phyloP scores from a whole-genome alignment of 371 early-diverging fungal genomes.

The Mucor mucedo region DNA sequence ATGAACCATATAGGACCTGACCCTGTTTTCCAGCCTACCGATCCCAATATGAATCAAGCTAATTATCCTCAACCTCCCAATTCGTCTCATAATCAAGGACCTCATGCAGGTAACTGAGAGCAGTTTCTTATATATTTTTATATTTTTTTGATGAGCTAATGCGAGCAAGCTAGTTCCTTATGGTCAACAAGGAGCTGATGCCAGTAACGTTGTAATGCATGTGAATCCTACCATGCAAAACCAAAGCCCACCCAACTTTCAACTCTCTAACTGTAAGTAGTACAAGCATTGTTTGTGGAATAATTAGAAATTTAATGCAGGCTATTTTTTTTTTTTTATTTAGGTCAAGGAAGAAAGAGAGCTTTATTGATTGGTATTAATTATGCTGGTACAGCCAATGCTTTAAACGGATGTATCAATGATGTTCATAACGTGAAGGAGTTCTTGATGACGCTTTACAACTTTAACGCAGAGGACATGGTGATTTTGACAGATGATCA shows the following conservation, averaged over 20 bases:
- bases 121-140: background rate
- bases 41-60: slow-evolving; percentile 28
- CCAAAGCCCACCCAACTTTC: slow-evolving; percentile 46
- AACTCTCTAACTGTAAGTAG: slow-evolving; percentile 68
- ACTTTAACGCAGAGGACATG: slow-evolving; percentile 72
- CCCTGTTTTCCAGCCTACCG: slow-evolving; percentile 25
- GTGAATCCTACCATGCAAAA: slow-evolving; percentile 37
- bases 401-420: slow-evolving; percentile 85
- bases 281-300: background rate
- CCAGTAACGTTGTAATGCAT: slow-evolving; percentile 34
- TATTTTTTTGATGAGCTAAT: no score
- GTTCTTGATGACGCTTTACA: slow-evolving; percentile 67
- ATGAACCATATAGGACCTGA: slow-evolving; percentile 19
- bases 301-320: background rate
- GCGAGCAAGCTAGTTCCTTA: slow-evolving; percentile 17
- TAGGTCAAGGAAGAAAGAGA: slow-evolving; percentile 42
- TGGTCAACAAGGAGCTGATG: slow-evolving; percentile 14
- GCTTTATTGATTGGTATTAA: slow-evolving; percentile 36
- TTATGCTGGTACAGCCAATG: slow-evolving; percentile 69
- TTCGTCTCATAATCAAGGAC: slow-evolving; percentile 24
- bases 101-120: slow-evolving; percentile 13
- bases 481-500: slow-evolving; percentile 88
- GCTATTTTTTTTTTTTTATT: background rate
- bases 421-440: slow-evolving; percentile 84
- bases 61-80: slow-evolving; percentile 38